Evolutionary conservation across 75 land plant species (phyloP).

Genomic region (Selaginella tamariscina): DNA sequence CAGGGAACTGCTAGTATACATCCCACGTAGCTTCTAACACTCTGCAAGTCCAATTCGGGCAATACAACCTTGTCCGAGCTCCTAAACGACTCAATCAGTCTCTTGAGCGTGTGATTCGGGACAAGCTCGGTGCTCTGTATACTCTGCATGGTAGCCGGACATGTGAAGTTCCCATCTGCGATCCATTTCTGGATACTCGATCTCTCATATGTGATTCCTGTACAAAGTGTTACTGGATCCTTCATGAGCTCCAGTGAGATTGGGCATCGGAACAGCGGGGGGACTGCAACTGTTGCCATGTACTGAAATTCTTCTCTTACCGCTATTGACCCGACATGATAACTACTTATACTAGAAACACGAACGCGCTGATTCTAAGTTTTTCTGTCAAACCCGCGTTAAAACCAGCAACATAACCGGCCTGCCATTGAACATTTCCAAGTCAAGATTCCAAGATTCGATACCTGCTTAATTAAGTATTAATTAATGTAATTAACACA

Average conservation of each 20-base stretch:
- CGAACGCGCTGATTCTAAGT: too few species aligned
- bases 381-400: too few species aligned
- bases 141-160: slow-evolving; percentile 73
- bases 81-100: slow-evolving; percentile 36
- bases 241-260: slow-evolving; percentile 78
- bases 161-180: slow-evolving; percentile 53
- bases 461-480: too few species aligned
- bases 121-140: slow-evolving; percentile 44
- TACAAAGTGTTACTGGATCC: slow-evolving; percentile 70
- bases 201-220: slow-evolving; percentile 79
- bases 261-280: slow-evolving; percentile 64
- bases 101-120: slow-evolving; percentile 67
- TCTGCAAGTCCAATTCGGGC: slow-evolving; percentile 37
- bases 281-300: slow-evolving; percentile 28
- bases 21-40: slow-evolving; percentile 22
- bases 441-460: too few species aligned
- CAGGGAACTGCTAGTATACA: slow-evolving; percentile 24
- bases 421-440: too few species aligned
- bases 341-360: too few species aligned
- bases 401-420: too few species aligned
- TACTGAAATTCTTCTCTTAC: too few species aligned
- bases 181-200: slow-evolving; percentile 68
- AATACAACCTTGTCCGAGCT: too few species aligned
- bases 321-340: too few species aligned
- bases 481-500: too few species aligned